Evolutionary conservation across 495 filamentous ascomycete genomes (phyloP).

Genomic region (Neurospora sp.): DNA sequence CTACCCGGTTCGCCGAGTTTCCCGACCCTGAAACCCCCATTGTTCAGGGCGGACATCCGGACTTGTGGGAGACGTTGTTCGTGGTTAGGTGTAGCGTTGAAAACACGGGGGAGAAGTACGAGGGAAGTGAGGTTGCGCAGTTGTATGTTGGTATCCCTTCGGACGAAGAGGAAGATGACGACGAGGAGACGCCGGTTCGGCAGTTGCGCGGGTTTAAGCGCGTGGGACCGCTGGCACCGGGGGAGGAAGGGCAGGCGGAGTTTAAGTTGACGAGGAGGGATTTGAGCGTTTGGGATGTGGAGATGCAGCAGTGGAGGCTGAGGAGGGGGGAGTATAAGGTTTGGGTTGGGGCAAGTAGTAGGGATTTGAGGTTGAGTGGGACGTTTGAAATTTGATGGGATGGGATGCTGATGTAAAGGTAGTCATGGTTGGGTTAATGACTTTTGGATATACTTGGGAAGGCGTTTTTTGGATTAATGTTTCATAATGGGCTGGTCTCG

Average conservation of each 20-base stretch:
- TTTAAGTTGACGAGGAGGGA: slow-evolving; percentile 47
- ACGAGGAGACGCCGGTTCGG: slow-evolving; percentile 28
- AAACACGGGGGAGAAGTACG: slow-evolving; percentile 51
- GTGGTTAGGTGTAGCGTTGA: slow-evolving; percentile 45
- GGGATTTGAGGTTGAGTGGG: slow-evolving; percentile 30
- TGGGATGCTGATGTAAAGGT: not conserved
- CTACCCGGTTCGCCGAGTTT: slow-evolving; percentile 2
- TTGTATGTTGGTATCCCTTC: slow-evolving; percentile 43
- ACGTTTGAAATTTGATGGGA: not conserved
- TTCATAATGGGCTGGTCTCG: not conserved
- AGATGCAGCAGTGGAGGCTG: slow-evolving; percentile 76
- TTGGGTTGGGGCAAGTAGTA: slow-evolving; percentile 37
- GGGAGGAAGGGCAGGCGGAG: slow-evolving; percentile 25
- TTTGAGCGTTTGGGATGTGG: slow-evolving; percentile 69
- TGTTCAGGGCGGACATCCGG: slow-evolving; percentile 57
- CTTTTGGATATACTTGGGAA: not conserved
- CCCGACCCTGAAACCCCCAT: slow-evolving; percentile 6
- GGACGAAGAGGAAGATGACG: not conserved
- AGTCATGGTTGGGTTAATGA: not conserved
- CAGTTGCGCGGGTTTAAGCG: slow-evolving; percentile 51
- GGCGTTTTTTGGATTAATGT: not conserved
- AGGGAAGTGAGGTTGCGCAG: slow-evolving; percentile 49
- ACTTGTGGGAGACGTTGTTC: slow-evolving; percentile 53
- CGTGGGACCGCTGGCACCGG: slow-evolving; percentile 27
- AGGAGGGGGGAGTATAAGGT: slow-evolving; percentile 31